A percentile compares a stretch with the other conserved stretches of the same genome.
phyloP scores from a whole-genome alignment of 495 filamentous ascomycete genomes.

The Aspergillus wentii region DNA sequence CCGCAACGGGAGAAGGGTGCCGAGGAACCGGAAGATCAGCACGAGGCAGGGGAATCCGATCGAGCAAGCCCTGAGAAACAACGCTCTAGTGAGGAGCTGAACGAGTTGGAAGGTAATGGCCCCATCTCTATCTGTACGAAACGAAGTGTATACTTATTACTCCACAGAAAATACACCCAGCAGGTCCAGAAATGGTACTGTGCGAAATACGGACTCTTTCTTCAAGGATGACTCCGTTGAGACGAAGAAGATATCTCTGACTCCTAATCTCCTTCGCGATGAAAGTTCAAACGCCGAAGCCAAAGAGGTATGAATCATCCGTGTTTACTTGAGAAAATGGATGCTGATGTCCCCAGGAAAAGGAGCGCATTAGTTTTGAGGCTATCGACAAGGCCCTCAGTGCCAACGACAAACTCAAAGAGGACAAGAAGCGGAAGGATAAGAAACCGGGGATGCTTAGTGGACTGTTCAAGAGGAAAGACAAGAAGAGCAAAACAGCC shows the following conservation, averaged over 20 bases:
- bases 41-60: slow-evolving; percentile 25
- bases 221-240: slow-evolving; percentile 94
- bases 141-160: slow-evolving; percentile 6
- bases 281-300: slow-evolving; percentile 63
- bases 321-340: slow-evolving; percentile 15
- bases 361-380: slow-evolving; percentile 42
- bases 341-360: slow-evolving; percentile 44
- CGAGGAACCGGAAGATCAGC: slow-evolving; percentile 25
- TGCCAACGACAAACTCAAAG: slow-evolving; percentile 54
- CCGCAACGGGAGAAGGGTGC: slow-evolving; percentile 28
- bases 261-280: slow-evolving; percentile 88
- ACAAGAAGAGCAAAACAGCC: slow-evolving; percentile 69
- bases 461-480: slow-evolving; percentile 91
- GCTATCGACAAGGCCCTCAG: slow-evolving; percentile 46
- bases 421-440: slow-evolving; percentile 85
- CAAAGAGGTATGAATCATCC: slow-evolving; percentile 48
- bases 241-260: slow-evolving; percentile 95
- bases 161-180: slow-evolving; percentile 51
- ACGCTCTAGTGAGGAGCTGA: slow-evolving; percentile 63
- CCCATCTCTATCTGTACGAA: slow-evolving; percentile 5
- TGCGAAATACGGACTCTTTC: slow-evolving; percentile 89
- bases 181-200: slow-evolving; percentile 76
- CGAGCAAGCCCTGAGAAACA: slow-evolving; percentile 31
- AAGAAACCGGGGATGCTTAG: slow-evolving; percentile 90
- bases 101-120: slow-evolving; percentile 45